phyloP scores from a whole-genome alignment of 352 stramenopile genomes.

The Pythium utonaiense region DNA sequence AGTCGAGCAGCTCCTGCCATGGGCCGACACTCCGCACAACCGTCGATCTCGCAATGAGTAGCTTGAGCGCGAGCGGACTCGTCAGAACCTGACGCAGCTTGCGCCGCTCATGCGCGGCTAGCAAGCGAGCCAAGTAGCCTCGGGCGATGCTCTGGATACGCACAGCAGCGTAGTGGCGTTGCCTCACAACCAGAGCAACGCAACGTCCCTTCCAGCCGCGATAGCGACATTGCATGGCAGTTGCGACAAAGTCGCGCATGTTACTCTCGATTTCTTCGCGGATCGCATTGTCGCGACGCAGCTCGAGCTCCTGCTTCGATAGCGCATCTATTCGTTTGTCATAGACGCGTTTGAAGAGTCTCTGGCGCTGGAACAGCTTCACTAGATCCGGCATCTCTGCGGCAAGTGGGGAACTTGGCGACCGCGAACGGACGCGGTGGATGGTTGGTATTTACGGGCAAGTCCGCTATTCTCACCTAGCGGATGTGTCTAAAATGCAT shows the following conservation, averaged over 20 bases:
- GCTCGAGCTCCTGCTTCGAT: constrained; percentile 32
- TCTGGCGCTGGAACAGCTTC: constrained; percentile 43
- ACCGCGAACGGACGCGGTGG: constrained; percentile 1
- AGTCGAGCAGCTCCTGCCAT: constrained; percentile 77
- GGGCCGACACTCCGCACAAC: constrained; percentile 58
- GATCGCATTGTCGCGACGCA: constrained; percentile 57
- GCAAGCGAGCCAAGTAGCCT: constrained; percentile 41
- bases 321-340: constrained; percentile 49
- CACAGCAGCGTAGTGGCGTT: constrained; percentile 47
- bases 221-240: constrained; percentile 58
- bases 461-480: constrained; percentile 1
- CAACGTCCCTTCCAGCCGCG: constrained; percentile 58
- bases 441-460: not conserved
- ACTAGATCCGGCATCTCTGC: constrained; percentile 39
- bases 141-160: constrained; percentile 55
- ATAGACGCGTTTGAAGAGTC: constrained; percentile 52
- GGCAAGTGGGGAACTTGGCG: not conserved
- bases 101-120: constrained; percentile 40
- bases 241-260: constrained; percentile 73
- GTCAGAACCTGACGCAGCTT: constrained; percentile 59
- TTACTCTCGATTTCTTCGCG: constrained; percentile 71
- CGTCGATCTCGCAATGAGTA: constrained; percentile 62
- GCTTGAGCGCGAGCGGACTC: constrained; percentile 58
- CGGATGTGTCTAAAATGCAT: not conserved
- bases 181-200: constrained; percentile 26